Conservation (phyloP, 305 asterid species). For the Solanum hybrid region DNA sequence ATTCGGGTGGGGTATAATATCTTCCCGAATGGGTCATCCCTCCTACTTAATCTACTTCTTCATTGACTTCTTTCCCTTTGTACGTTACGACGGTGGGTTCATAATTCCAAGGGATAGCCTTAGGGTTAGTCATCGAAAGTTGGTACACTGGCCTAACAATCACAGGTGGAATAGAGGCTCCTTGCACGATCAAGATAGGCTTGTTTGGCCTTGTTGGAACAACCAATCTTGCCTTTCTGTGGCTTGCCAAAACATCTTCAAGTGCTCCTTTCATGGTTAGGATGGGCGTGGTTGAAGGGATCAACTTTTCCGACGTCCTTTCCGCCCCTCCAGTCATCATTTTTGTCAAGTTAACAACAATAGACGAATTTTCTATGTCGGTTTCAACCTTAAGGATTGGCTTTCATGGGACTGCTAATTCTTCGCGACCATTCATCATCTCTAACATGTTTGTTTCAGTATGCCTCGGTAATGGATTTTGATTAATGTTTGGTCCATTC, state of each 20-base stretch:
- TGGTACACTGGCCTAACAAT: not conserved
- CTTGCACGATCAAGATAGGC: not conserved
- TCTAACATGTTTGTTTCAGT: not conserved
- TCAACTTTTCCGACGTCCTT: not conserved
- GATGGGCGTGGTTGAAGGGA: not conserved
- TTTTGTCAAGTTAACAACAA: not conserved
- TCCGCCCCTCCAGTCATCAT: not conserved
- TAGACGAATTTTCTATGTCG: not conserved
- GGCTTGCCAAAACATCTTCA: not conserved
- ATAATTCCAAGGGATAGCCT: not conserved
- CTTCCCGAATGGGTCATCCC: not conserved
- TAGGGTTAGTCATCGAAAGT: not conserved
- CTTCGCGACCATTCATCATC: not conserved
- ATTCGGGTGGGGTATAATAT: not conserved
- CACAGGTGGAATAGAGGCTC: not conserved
- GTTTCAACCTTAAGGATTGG: not conserved
- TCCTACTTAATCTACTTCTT: not conserved
- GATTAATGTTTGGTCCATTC: not conserved
- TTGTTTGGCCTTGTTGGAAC: not conserved
- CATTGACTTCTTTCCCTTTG: not conserved
- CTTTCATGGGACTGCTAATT: not conserved
- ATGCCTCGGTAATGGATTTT: not conserved
- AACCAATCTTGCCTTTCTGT: not conserved
- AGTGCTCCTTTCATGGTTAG: not conserved
- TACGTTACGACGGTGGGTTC: not conserved